Evolutionary conservation across 805 yeast species (phyloP).

Genomic region (Debaryomyces prosopidis): DNA sequence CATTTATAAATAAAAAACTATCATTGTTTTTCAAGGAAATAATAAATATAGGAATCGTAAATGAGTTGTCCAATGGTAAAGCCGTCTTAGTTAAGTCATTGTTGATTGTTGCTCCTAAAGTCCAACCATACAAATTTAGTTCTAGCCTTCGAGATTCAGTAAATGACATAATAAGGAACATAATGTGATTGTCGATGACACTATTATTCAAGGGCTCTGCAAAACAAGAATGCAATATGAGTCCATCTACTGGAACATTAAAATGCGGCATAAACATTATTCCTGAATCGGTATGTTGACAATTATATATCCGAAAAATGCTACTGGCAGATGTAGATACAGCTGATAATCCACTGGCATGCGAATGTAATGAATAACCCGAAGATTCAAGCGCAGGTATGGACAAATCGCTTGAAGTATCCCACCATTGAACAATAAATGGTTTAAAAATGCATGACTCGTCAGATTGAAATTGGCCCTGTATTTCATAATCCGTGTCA

Average conservation of each 20-base stretch:
- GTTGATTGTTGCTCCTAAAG: conserved; percentile 31
- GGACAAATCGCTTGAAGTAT: conserved; percentile 13
- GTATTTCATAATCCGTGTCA: conserved; percentile 21
- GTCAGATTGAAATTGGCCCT: conserved; percentile 4
- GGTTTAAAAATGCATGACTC: conserved; percentile 34
- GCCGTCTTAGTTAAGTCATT: conserved; percentile 33
- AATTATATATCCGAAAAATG: conserved; percentile 37
- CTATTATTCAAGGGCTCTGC: conserved; percentile 33
- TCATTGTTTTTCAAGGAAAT: conserved; percentile 37
- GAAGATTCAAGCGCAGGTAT: conserved; percentile 19
- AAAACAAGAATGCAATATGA: conserved; percentile 43
- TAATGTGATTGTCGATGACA: conserved; percentile 25
- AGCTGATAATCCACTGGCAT: conserved; percentile 38
- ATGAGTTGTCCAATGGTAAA: conserved; percentile 39
- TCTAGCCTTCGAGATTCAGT: conserved; percentile 38
- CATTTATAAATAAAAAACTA: conserved; percentile 40
- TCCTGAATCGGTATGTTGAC: conserved; percentile 37
- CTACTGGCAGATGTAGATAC: conserved; percentile 39
- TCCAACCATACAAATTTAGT: conserved; percentile 43
- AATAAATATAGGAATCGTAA: conserved; percentile 44
- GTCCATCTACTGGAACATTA: conserved; percentile 43
- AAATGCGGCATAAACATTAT: conserved; percentile 35
- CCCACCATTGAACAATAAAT: conserved; percentile 55
- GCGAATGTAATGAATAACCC: conserved; percentile 33
- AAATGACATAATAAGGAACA: conserved; percentile 35